phyloP scores from a whole-genome alignment of 139 green algal genomes.

The Yamagishiella unicocca region DNA sequence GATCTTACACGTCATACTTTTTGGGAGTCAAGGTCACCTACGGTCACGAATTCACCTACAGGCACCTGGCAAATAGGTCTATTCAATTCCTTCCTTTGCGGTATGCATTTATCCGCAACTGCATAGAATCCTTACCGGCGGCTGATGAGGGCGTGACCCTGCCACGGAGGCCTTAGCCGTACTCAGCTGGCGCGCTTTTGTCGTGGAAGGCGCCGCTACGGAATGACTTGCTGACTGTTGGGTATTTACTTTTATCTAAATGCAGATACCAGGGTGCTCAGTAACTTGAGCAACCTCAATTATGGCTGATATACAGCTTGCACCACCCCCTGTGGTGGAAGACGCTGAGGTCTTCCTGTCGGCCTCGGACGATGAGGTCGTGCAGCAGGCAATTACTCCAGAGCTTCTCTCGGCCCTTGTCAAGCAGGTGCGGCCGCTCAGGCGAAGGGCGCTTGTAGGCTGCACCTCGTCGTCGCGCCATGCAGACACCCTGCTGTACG shows the following conservation, averaged over 20 bases:
- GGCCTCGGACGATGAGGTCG: conserved; percentile 21
- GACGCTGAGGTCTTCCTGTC: conserved; percentile 31
- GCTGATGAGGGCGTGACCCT: too few relatives aligned
- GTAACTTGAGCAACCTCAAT: conserved; percentile 2
- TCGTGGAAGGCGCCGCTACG: too few relatives aligned
- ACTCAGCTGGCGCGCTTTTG: too few relatives aligned
- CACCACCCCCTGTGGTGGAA: background rate
- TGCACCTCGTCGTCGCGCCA: too few relatives aligned
- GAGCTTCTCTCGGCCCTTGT: conserved; percentile 26
- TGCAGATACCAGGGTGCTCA: conserved; percentile 2
- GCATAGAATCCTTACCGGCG: too few relatives aligned
- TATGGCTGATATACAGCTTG: conserved; percentile 13
- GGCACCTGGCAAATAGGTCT: too few relatives aligned
- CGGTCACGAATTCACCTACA: too few relatives aligned
- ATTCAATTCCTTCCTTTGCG: too few relatives aligned
- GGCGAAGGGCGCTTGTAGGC: background rate
- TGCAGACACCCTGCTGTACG: background rate
- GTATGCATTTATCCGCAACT: too few relatives aligned
- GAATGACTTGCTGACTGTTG: background rate
- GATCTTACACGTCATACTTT: too few relatives aligned
- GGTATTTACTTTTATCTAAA: background rate
- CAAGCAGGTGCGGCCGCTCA: conserved; percentile 26
- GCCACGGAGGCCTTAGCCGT: too few relatives aligned
- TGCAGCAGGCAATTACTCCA: conserved; percentile 22
- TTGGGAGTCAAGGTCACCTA: too few relatives aligned